Base-by-base conservation (phyloP, 176 grass and related monocot species). In the Zoysia pacifica region DNA sequence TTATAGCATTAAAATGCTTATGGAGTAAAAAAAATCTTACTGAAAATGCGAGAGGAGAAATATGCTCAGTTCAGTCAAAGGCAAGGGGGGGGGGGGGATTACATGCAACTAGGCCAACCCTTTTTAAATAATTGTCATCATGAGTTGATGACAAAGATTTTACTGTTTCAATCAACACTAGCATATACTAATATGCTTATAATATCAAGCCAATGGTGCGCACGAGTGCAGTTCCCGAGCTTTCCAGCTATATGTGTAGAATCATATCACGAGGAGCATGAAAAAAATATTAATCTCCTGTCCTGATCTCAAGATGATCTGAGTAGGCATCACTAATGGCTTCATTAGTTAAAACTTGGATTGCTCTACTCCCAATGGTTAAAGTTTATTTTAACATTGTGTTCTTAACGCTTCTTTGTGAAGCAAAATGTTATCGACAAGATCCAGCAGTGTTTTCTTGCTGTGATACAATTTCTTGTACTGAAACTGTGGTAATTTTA, bases 141-240 rank as follows among this genome's bases (percentile, higher is more conserved):
- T 85, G 65, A 80, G 75, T 84, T 89, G 81, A 85, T 94, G 88
- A 91, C 88, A 94, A 88, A 91, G 85, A 88, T 91, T 93, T 93
- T 72, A 72, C 89, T 91, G 82, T 91, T 93, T 86, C 81, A 79
- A 67, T 87, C 83, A 81, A 81, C 75, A 83, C 75, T 85, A 80
- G 70, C 72, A 69, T 86, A 86, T 60, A 62, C 71, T 49, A 56
- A 79, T 83, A 60, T 53, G 40, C n/a, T 79, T 90, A 90, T 81
- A 86, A 96, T 83, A 90, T 72, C 75, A 69, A 75, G 79, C 65
- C 68, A 81, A 90, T 90, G 93, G 89, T 35, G 76, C 90, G 83
- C 90, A 97, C 90, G 88, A 97, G 88, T 93, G 93, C 93, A 84
- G 69, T 93, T 97, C 88, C 94, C 88, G 74, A 97, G 91, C 86